Base-by-base conservation (phyloP, 2,329 filamentous ascomycete species). In the Lizonia empirigonia region DNA sequence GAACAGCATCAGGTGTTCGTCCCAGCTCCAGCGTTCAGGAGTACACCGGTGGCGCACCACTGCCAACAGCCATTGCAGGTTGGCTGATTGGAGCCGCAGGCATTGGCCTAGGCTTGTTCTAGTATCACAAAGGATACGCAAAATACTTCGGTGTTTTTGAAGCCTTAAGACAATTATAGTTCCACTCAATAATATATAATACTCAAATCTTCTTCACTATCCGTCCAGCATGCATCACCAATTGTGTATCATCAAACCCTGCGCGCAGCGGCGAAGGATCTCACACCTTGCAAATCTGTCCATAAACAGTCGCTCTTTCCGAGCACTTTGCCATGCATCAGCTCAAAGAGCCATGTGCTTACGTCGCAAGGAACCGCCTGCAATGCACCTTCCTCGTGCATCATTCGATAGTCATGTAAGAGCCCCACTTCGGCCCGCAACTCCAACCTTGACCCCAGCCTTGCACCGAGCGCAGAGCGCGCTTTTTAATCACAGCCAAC, bases 51-150 rank as follows among this genome's bases (percentile, higher is more conserved):
- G 60, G 52, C 10, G 62, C 60, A 5, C 54, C 53, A 7, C 40
- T 39, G n/a, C 52, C 46, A 4, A 52, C 49, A 29, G 54, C 42
- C 15, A 41, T 65, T 8, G 60, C 58, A 36, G 55, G 56, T 15
- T 62, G 56, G 60, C 32, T 63, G 22, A 39, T 64, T 37, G 62
- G 62, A 22, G 60, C 60, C 12, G 60, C 56, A 26, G 61, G 61
- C 27, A 20, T 64, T 33, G 61, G 59, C 23, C 34, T 63, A 8
- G 62, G 60, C 13, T 59, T 62, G 59, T 46, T 65, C 37, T 65
- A 44, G 45, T 22, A 10, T 32, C 18, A 5, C n/a, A 13, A 9
- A 20, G 35, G 37, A 10, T 19, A 15, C 22, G 16, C 12, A 22
- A 30, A 42, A 38, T 42, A 38, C 18, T 19, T 36, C 22, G 32